Evolutionary conservation across 106 monocot species (phyloP), one percentile per base, ranked within the genome.

Genomic region (Dendrobium catenatum): DNA sequence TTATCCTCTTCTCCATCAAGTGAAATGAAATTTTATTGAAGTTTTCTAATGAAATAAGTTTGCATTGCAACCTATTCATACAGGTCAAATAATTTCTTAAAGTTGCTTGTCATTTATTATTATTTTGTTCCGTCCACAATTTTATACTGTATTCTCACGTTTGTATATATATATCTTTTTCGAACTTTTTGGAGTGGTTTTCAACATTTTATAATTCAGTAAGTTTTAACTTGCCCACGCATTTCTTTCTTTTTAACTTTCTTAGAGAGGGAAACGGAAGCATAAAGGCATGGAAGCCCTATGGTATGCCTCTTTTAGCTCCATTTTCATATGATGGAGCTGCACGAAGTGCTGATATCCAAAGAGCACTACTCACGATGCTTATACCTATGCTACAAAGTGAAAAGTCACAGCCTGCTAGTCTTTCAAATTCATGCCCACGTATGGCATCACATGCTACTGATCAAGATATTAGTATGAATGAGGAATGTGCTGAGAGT

Each of bases 291-390:
- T 99, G 91, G 95, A 91, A 84, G 85, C 82, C 88, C 5, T 91
- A 76, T 79, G 98, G 95, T 9, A 88, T 84, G 26, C 98, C 98
- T 82, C 82, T 99, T 59, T 47, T 95, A 42, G 76, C 87, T 61
- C 81, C 86, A 80, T 49, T 99, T 46, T 85, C 85, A 66, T 49
- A 77, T 40, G 89, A 90, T 79, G 88, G 82, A 74, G 59, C 79
- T 48, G 67, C 87, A 44, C 91, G 83, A 64, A 77, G 88, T 31
- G 79, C 79, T 66, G 86, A 88, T 75, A 85, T 99, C 44, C 89
- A 93, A 51, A 73, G 46, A 41, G 81, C 91, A 13, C 84, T 88
- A 66, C 85, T 81, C 22, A 86, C 74, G 64, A 87, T 99, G 88
- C 90, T 99, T 68, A 75, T 77, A 7, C 93, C 95, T 64, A 85